A percentile compares a stretch with the other conserved stretches of the same genome.
Evolutionary conservation across 2,329 filamentous ascomycete species (phyloP).

Genomic region (Trichoderma oligosporum): DNA sequence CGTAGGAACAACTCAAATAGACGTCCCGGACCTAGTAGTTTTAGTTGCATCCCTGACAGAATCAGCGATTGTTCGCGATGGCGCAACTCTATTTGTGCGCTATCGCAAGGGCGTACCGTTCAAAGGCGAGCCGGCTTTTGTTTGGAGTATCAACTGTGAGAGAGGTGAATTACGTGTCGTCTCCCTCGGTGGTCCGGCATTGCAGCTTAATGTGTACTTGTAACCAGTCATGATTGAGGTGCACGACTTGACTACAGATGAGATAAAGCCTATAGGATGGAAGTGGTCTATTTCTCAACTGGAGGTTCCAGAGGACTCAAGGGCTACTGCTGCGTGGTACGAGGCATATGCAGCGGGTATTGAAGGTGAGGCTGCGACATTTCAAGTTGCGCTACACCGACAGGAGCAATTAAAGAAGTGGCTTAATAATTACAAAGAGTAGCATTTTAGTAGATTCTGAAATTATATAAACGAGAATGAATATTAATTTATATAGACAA

Average conservation of each 20-base stretch:
- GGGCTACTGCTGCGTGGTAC: no score
- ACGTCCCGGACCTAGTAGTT: conserved; percentile 42
- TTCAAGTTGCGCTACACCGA: no score
- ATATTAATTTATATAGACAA: no score
- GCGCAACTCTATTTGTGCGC: conserved; percentile 41
- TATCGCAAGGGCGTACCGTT: conserved; percentile 46
- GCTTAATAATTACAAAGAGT: no score
- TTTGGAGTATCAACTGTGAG: conserved; percentile 51
- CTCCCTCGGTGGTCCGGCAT: conserved; percentile 25
- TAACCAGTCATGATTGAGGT: conserved; percentile 46
- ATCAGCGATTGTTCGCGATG: conserved; percentile 22
- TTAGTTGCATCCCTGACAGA: conserved; percentile 23
- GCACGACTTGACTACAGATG: conserved; percentile 45
- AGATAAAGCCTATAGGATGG: conserved; percentile 42
- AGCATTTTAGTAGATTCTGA: no score
- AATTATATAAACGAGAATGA: no score
- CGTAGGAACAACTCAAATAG: conserved; percentile 32
- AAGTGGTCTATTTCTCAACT: conserved; percentile 31
- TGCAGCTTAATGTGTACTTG: conserved; percentile 34
- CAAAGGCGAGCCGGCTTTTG: conserved; percentile 40
- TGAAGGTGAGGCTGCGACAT: no score
- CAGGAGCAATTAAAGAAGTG: no score
- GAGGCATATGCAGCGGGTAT: no score
- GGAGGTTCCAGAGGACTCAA: no score
- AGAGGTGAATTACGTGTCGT: conserved; percentile 47